Evolutionary conservation across 2,329 filamentous ascomycete species (phyloP).

Genomic region (Tolypocladium tropicale): DNA sequence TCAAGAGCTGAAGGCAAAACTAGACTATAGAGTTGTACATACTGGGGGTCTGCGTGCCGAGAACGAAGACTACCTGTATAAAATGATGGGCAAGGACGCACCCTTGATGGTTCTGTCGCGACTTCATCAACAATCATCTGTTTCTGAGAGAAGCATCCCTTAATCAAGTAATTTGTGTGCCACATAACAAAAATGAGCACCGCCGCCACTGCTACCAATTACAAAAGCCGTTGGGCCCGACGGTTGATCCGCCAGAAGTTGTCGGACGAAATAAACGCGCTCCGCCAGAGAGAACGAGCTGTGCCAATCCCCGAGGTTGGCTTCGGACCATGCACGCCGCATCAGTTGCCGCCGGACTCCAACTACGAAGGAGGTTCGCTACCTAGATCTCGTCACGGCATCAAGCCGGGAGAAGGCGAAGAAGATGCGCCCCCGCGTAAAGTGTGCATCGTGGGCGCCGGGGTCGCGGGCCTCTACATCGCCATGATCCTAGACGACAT

Average conservation of each 20-base stretch:
- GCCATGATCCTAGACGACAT: constrained; percentile 21
- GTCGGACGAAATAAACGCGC: background rate
- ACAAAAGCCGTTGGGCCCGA: background rate
- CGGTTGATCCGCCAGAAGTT: background rate
- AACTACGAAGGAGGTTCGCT: background rate
- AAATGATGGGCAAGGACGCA: background rate
- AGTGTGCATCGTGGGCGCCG: constrained; percentile 25
- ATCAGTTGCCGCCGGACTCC: background rate
- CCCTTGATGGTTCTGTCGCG: background rate
- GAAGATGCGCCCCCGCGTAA: background rate
- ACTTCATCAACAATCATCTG: background rate
- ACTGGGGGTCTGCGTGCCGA: background rate
- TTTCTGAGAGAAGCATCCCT: background rate
- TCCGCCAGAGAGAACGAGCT: background rate
- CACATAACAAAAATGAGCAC: background rate
- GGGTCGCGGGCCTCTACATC: constrained; percentile 23
- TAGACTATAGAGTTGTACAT: background rate
- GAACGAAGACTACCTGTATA: background rate
- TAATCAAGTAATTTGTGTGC: too few species aligned
- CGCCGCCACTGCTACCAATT: background rate
- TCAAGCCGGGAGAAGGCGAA: background rate
- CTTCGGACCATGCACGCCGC: background rate
- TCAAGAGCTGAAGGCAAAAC: background rate
- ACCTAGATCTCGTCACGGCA: background rate
- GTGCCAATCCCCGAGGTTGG: background rate